These are phyloP conservation scores for Psidium friedrichsthalianum DNA, from an alignment of 345 rosid species.

Conservation along the genomic window DNA sequence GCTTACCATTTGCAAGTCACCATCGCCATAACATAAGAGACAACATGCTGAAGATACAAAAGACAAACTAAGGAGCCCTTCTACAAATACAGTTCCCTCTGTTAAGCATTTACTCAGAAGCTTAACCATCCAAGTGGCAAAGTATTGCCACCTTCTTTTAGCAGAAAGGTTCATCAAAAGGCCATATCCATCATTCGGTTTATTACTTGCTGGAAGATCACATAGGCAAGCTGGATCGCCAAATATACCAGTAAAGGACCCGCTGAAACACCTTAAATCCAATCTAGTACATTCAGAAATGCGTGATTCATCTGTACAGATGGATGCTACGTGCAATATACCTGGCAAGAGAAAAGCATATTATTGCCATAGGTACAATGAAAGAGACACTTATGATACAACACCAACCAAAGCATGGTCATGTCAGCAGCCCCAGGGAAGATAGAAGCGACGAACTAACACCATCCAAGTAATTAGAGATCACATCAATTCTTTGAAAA, in stretches of 20 bases:
- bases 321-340: conserved; percentile 40
- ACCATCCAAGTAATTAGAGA: not conserved
- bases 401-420: not conserved
- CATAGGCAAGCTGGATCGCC: conserved; percentile 42
- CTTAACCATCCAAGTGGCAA: conserved; percentile 69
- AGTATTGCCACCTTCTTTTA: conserved; percentile 60
- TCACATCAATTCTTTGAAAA: not conserved
- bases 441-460: not conserved
- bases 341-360: conserved; percentile 39
- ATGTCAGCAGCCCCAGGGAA: not conserved
- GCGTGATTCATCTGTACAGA: conserved; percentile 14
- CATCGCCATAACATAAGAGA: conserved; percentile 62
- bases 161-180: conserved; percentile 52
- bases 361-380: conserved; percentile 3
- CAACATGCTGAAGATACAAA: conserved; percentile 62
- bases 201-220: conserved; percentile 56
- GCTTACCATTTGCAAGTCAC: conserved; percentile 79
- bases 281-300: conserved; percentile 13
- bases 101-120: conserved; percentile 78
- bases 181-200: conserved; percentile 56
- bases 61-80: conserved; percentile 61
- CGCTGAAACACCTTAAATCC: conserved; percentile 50
- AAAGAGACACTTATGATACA: not conserved
- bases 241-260: conserved; percentile 43
- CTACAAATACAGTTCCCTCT: conserved; percentile 83